Conservation (phyloP, 805 yeast genomes). For the Hyphopichia homilentoma region DNA sequence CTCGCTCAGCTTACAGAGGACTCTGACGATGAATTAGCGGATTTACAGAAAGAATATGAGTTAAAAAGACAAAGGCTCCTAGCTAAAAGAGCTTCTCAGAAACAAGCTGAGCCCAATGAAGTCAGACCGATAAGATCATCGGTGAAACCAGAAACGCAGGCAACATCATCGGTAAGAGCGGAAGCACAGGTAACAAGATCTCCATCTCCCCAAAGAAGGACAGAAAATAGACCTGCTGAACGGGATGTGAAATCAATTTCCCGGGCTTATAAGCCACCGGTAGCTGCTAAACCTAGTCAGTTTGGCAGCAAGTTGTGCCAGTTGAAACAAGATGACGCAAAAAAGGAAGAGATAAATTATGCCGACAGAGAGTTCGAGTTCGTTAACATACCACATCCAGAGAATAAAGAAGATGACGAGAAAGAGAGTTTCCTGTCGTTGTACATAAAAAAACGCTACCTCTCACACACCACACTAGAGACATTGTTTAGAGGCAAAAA, state of each 20-base stretch:
- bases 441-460: constrained; percentile 39
- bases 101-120: not conserved
- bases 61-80: constrained; percentile 17
- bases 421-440: constrained; percentile 16
- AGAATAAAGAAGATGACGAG: constrained; percentile 13
- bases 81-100: constrained; percentile 9
- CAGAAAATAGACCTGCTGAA: not conserved
- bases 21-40: constrained; percentile 34
- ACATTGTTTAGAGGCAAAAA: constrained; percentile 45
- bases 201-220: constrained; percentile 6
- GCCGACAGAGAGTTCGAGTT: constrained; percentile 22
- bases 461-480: constrained; percentile 32
- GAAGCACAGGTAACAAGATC: constrained; percentile 8
- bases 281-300: not conserved
- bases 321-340: constrained; percentile 5
- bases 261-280: not conserved
- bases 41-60: constrained; percentile 36
- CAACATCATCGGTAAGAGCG: constrained; percentile 5
- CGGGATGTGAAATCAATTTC: not conserved
- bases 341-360: constrained; percentile 15
- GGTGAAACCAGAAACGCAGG: constrained; percentile 3
- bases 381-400: constrained; percentile 10
- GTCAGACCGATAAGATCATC: constrained; percentile 4
- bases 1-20: constrained; percentile 34
- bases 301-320: constrained; percentile 17